A percentile compares a stretch with the other conserved stretches of the same genome.
phyloP scores from a whole-genome alignment of 2,329 filamentous ascomycete species.

The Pyricularia grisea region DNA sequence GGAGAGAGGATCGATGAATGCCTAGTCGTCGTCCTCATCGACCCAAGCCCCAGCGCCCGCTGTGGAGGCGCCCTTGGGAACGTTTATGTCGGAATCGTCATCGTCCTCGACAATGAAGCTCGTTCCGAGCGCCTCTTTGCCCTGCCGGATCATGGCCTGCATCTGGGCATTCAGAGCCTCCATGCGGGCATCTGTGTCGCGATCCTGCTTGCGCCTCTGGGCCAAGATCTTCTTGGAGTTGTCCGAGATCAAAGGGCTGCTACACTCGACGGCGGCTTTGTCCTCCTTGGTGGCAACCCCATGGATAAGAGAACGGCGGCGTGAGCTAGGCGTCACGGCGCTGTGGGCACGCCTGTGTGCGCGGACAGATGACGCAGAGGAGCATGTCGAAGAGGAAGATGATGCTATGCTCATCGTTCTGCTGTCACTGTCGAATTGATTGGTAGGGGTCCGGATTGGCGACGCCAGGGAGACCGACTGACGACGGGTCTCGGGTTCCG shows the following conservation, averaged over 20 bases:
- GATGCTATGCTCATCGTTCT: not conserved
- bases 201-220: constrained; percentile 62
- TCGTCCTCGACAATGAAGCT: constrained; percentile 51
- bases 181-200: constrained; percentile 70
- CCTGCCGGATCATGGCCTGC: constrained; percentile 80
- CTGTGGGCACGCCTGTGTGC: not conserved
- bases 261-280: constrained; percentile 9
- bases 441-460: not conserved
- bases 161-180: constrained; percentile 70
- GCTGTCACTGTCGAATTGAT: not conserved
- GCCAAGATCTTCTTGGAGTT: constrained; percentile 69
- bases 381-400: not conserved
- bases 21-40: constrained; percentile 8
- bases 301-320: constrained; percentile 7
- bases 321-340: constrained; percentile 7
- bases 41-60: constrained; percentile 6
- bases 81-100: constrained; percentile 15
- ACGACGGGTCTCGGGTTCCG: not conserved
- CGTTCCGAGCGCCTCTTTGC: constrained; percentile 74
- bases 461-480: not conserved
- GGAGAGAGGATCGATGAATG: not conserved
- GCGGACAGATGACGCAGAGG: not conserved
- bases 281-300: constrained; percentile 5
- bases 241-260: constrained; percentile 41
- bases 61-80: not conserved